These are phyloP conservation scores for Pittosporum tobira DNA, from an alignment of 129 eudicot species.

Conservation along the genomic window DNA sequence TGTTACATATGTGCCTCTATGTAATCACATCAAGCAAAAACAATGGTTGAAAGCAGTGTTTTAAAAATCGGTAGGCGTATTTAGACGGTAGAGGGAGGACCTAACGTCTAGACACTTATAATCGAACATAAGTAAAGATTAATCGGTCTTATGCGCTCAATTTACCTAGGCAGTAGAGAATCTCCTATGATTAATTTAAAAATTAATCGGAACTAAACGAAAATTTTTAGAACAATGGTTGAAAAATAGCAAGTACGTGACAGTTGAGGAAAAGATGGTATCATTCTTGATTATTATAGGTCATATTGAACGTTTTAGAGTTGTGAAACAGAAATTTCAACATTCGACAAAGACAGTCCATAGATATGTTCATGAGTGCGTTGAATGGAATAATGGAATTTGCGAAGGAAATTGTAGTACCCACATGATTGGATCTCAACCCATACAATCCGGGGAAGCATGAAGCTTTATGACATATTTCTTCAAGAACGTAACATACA, in stretches of 20 bases:
- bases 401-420: conserved; percentile 4
- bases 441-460: background rate
- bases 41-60: too few relatives aligned
- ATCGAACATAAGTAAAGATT: too few relatives aligned
- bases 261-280: conserved; percentile 6
- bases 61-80: too few relatives aligned
- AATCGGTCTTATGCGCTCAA: too few relatives aligned
- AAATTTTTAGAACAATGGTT: conserved; percentile 12
- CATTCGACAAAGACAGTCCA: conserved; percentile 3
- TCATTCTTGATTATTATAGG: conserved; percentile 4
- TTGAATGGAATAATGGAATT: background rate
- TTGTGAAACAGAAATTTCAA: background rate
- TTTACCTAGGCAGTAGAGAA: too few relatives aligned
- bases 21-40: too few relatives aligned
- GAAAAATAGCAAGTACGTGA: conserved; percentile 3
- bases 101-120: too few relatives aligned
- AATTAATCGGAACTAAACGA: too few relatives aligned
- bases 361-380: background rate
- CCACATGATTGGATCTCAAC: background rate
- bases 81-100: too few relatives aligned
- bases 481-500: too few relatives aligned
- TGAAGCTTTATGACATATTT: background rate
- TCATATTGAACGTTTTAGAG: background rate
- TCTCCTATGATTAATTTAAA: too few relatives aligned
- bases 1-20: conserved; percentile 3